A percentile compares a stretch with the other conserved stretches of the same genome.
phyloP scores from a whole-genome alignment of 441 rosid genomes.

The Lepidium campestre region DNA sequence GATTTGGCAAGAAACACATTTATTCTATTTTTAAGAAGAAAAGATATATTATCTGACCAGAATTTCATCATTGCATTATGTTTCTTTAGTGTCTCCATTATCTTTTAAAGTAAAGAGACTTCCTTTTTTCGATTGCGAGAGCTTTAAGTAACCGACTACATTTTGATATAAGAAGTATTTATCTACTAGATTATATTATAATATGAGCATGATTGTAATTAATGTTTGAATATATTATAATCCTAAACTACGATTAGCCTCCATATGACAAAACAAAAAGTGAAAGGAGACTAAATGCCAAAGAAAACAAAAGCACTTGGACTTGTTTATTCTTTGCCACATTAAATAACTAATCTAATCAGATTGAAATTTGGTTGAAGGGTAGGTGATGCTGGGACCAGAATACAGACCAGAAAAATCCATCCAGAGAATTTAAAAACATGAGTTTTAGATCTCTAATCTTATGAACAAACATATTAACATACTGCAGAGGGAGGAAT shows the following conservation, averaged over 20 bases:
- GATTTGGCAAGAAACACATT: slow-evolving; percentile 5
- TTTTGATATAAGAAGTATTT: slow-evolving; percentile 15
- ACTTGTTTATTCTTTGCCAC: slow-evolving; percentile 9
- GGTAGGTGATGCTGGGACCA: slow-evolving; percentile 26
- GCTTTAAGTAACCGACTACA: slow-evolving; percentile 28
- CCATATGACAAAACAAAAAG: slow-evolving; percentile 23
- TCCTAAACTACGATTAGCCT: slow-evolving; percentile 11
- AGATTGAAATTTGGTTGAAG: slow-evolving; percentile 22
- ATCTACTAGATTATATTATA: slow-evolving; percentile 7
- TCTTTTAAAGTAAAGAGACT: slow-evolving; percentile 24
- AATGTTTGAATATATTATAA: neutral
- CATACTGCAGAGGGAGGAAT: neutral
- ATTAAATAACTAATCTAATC: slow-evolving; percentile 7
- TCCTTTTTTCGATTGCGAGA: slow-evolving; percentile 5
- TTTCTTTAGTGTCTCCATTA: slow-evolving; percentile 25
- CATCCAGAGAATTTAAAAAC: slow-evolving; percentile 6
- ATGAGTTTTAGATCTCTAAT: slow-evolving; percentile 13
- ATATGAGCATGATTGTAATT: slow-evolving; percentile 12
- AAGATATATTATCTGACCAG: slow-evolving; percentile 4
- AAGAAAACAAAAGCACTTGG: slow-evolving; percentile 20
- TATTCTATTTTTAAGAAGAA: neutral
- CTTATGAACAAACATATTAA: neutral
- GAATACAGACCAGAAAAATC: slow-evolving; percentile 6
- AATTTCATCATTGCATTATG: slow-evolving; percentile 23
- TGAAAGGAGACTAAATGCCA: slow-evolving; percentile 20